Evolutionary conservation across 495 filamentous ascomycete species (phyloP), one percentile per base, ranked within the genome.

Genomic region (Massariosphaeria phaeospora): DNA sequence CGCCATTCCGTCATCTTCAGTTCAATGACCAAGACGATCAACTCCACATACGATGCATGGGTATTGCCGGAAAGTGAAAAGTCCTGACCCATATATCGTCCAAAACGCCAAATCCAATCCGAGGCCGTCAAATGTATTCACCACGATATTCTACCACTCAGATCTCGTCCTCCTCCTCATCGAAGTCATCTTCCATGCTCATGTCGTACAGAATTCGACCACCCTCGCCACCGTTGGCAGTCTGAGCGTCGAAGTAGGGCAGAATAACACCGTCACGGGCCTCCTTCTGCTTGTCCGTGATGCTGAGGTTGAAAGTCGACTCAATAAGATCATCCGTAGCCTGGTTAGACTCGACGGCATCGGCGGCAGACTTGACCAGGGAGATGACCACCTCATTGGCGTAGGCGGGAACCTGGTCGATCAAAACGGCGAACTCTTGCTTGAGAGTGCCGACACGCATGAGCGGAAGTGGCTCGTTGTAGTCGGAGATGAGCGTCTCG

Each of bases 81-180:
- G n/a, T n/a, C n/a, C n/a, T n/a, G n/a, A n/a, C n/a, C n/a, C n/a
- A n/a, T n/a, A n/a, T n/a, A n/a, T n/a, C n/a, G n/a, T n/a, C n/a
- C n/a, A n/a, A n/a, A n/a, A n/a, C n/a, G n/a, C n/a, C n/a, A n/a
- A n/a, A n/a, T n/a, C n/a, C n/a, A n/a, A n/a, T n/a, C n/a, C n/a
- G n/a, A n/a, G n/a, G n/a, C n/a, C n/a, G n/a, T n/a, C n/a, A n/a
- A n/a, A n/a, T n/a, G n/a, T n/a, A n/a, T n/a, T n/a, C n/a, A n/a
- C n/a, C n/a, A n/a, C n/a, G n/a, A n/a, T n/a, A n/a, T n/a, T n/a
- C n/a, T n/a, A 6, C 24, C 29, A 10, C 40, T 70, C 70, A 95
- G 46, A 96, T 90, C 70, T 98, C 94, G 75, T 98, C 93, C 66
- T 98, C 94, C 71, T 97, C 94, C 56, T 97, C 93, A 66, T 98